Conservation (phyloP, 2,329 filamentous ascomycete genomes). For the Colletotrichum simmondsii region DNA sequence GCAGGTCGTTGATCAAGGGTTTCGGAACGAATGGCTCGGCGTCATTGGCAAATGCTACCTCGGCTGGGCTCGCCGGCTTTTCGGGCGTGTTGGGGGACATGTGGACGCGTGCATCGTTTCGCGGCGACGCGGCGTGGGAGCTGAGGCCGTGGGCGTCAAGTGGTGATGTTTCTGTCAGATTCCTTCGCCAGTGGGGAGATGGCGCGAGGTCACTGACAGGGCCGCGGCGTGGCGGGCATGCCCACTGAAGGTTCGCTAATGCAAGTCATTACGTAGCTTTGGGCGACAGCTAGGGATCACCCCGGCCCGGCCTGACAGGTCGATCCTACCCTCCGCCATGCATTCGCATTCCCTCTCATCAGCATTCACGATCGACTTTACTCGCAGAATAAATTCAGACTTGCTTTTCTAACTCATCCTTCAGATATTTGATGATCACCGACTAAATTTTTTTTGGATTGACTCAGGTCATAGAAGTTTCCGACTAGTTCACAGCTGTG, state of each 20-base stretch:
- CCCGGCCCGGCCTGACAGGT: not conserved
- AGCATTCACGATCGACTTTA: no score
- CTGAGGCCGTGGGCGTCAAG: not conserved
- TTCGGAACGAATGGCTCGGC: constrained; percentile 41
- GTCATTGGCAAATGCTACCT: constrained; percentile 38
- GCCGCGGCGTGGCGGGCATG: not conserved
- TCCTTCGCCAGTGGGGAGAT: not conserved
- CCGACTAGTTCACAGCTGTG: no score
- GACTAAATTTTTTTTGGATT: no score
- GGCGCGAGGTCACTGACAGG: not conserved
- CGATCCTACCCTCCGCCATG: no score
- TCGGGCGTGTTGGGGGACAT: constrained; percentile 30
- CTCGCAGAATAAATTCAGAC: no score
- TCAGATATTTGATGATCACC: no score
- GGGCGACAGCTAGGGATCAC: not conserved
- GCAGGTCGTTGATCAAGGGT: constrained; percentile 59
- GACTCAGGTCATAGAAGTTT: no score
- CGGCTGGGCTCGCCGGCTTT: not conserved
- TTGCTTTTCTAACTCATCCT: no score
- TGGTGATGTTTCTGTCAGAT: constrained; percentile 13
- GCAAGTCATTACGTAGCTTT: not conserved
- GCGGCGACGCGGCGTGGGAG: not conserved
- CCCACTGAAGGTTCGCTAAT: constrained; percentile 7
- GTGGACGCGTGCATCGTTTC: constrained; percentile 28
- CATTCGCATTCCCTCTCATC: no score